phyloP scores from a whole-genome alignment of 2,329 filamentous ascomycete species.

The Endocalyx cinctus region DNA sequence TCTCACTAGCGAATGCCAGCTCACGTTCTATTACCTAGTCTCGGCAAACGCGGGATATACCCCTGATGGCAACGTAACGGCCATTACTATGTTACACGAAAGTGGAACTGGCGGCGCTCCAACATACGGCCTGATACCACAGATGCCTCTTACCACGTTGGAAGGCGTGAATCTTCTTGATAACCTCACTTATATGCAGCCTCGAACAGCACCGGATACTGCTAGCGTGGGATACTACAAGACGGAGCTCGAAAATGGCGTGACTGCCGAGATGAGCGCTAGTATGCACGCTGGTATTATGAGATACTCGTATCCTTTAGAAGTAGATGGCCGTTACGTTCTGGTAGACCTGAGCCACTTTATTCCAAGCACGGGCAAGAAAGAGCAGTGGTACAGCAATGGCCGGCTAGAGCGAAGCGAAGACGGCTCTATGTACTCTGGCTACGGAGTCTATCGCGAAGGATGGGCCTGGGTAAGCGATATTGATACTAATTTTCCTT shows the following conservation, averaged over 20 bases:
- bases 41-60: slow-evolving; percentile 33
- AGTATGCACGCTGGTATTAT: slow-evolving; percentile 46
- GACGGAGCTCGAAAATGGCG: slow-evolving; percentile 43
- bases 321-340: slow-evolving; percentile 32
- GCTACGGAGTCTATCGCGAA: slow-evolving; percentile 42
- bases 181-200: slow-evolving; percentile 43
- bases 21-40: slow-evolving; percentile 8
- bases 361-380: slow-evolving; percentile 35
- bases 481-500: no score
- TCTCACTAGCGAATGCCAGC: slow-evolving; percentile 7
- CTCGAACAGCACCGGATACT: slow-evolving; percentile 31
- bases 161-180: slow-evolving; percentile 42
- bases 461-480: slow-evolving; percentile 35
- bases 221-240: slow-evolving; percentile 52
- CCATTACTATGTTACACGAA: slow-evolving; percentile 50
- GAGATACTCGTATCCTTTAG: slow-evolving; percentile 43
- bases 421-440: slow-evolving; percentile 35
- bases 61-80: slow-evolving; percentile 40
- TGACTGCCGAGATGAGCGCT: slow-evolving; percentile 44
- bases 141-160: slow-evolving; percentile 39
- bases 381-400: slow-evolving; percentile 37
- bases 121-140: slow-evolving; percentile 52
- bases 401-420: slow-evolving; percentile 33
- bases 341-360: slow-evolving; percentile 46
- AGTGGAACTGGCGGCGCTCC: slow-evolving; percentile 54